Evolutionary conservation across 176 grass and related monocot genomes (phyloP).

Genomic region (Eragrostis curvula): DNA sequence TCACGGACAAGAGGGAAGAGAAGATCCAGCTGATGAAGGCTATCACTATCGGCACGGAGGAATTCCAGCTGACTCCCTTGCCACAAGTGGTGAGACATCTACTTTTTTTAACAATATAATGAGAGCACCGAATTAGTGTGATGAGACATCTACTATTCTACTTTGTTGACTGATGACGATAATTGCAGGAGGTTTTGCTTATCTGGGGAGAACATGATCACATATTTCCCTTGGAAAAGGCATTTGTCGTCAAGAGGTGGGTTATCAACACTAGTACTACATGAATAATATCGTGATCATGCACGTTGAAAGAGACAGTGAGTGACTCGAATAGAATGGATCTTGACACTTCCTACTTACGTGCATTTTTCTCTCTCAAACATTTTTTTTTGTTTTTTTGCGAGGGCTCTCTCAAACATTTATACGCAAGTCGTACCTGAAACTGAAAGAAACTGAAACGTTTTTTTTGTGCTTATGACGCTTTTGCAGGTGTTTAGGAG

Average conservation of each 20-base stretch:
- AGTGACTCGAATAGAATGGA: no score
- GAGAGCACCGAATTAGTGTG: background rate
- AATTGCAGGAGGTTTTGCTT: constrained; percentile 60
- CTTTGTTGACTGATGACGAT: background rate
- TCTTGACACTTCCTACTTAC: no score
- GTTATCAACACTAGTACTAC: background rate
- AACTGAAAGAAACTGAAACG: background rate
- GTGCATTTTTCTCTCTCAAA: no score
- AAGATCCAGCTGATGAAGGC: constrained; percentile 72
- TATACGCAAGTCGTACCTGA: no score
- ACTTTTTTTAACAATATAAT: background rate
- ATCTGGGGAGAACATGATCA: constrained; percentile 80
- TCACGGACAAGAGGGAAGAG: constrained; percentile 61
- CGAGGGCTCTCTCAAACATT: no score
- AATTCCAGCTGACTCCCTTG: constrained; percentile 72
- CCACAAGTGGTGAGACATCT: constrained; percentile 49
- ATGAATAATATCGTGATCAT: background rate
- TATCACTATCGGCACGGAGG: constrained; percentile 54
- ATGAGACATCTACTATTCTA: background rate
- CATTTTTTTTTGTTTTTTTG: no score
- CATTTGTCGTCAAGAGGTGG: constrained; percentile 65
- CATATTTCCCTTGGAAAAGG: constrained; percentile 76
- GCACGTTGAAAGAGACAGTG: background rate
- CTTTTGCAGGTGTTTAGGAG: constrained; percentile 55
- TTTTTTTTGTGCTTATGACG: background rate